phyloP scores from a whole-genome alignment of 768 basidiomycete species.

The Mycena filopes region DNA sequence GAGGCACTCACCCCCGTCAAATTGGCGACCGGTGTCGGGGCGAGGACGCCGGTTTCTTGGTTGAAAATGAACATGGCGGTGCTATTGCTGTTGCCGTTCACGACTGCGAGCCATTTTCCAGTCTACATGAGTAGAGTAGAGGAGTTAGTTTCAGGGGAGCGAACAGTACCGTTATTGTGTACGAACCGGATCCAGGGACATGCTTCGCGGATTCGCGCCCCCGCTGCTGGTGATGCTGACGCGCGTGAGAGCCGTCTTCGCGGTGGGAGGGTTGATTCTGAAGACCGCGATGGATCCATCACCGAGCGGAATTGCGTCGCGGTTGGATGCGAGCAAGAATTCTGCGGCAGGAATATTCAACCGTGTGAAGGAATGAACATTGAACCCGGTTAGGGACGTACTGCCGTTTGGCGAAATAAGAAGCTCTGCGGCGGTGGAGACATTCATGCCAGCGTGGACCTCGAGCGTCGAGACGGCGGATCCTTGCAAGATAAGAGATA shows the following conservation, averaged over 20 bases:
- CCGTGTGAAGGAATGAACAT: not conserved
- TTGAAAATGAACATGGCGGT: constrained; percentile 22
- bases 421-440: constrained; percentile 24
- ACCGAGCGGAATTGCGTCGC: constrained; percentile 12
- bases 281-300: constrained; percentile 25
- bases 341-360: not conserved
- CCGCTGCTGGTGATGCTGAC: constrained; percentile 28
- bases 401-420: constrained; percentile 27
- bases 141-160: not conserved
- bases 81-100: constrained; percentile 27
- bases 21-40: constrained; percentile 23
- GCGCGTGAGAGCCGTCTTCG: constrained; percentile 23
- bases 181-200: constrained; percentile 25
- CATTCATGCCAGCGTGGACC: constrained; percentile 22
- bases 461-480: constrained; percentile 22
- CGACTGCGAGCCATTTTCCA: constrained; percentile 24
- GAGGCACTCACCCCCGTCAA: constrained; percentile 21
- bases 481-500: constrained; percentile 23
- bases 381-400: not conserved
- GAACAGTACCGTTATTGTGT: not conserved
- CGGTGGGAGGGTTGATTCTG: constrained; percentile 22
- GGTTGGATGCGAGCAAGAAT: constrained; percentile 24
- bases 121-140: constrained; percentile 12
- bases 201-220: constrained; percentile 25
- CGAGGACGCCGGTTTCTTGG: constrained; percentile 21